These are phyloP conservation scores for Scenedesmus sp. DNA, from an alignment of 163 green algal species.

Conservation along the genomic window DNA sequence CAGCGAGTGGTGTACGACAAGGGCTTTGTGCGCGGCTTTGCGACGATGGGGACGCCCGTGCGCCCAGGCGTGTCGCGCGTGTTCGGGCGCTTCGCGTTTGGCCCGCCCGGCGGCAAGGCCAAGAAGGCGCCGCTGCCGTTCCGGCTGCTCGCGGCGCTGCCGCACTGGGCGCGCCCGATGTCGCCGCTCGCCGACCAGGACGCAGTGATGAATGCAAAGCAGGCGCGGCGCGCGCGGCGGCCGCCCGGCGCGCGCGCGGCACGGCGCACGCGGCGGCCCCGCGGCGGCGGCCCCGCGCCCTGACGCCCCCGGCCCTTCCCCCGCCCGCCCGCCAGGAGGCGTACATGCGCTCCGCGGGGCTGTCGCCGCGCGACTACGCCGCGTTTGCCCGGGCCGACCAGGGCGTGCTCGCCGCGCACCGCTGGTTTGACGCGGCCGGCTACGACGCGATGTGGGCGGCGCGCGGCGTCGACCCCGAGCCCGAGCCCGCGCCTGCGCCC, in stretches of 20 bases:
- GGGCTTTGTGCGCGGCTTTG: conserved; percentile 24
- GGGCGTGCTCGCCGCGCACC: conserved; percentile 38
- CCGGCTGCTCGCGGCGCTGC: conserved; percentile 34
- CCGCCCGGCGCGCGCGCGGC: conserved; percentile 8
- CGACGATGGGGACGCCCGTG: conserved; percentile 27
- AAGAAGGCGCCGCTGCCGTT: conserved; percentile 8
- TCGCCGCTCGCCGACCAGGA: conserved; percentile 44
- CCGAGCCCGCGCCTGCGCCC: too few relatives aligned
- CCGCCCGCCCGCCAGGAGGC: too few relatives aligned
- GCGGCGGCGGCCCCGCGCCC: too few relatives aligned
- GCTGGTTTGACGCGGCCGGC: conserved; percentile 37
- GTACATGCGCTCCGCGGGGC: conserved; percentile 40
- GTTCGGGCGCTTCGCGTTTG: conserved; percentile 28
- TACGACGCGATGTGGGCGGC: conserved; percentile 43
- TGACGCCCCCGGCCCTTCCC: too few relatives aligned
- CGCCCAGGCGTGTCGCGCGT: conserved; percentile 29
- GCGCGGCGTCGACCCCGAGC: too few relatives aligned
- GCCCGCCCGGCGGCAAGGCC: not conserved
- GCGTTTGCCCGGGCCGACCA: conserved; percentile 44
- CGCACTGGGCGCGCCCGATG: conserved; percentile 43
- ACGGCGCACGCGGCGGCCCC: too few relatives aligned
- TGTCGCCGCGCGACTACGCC: conserved; percentile 37
- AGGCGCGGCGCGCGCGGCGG: conserved; percentile 13
- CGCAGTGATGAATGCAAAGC: conserved; percentile 49
- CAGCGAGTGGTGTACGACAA: conserved; percentile 35